phyloP scores from a whole-genome alignment of 2,329 filamentous ascomycete genomes.

The Blastomyces parvus region DNA sequence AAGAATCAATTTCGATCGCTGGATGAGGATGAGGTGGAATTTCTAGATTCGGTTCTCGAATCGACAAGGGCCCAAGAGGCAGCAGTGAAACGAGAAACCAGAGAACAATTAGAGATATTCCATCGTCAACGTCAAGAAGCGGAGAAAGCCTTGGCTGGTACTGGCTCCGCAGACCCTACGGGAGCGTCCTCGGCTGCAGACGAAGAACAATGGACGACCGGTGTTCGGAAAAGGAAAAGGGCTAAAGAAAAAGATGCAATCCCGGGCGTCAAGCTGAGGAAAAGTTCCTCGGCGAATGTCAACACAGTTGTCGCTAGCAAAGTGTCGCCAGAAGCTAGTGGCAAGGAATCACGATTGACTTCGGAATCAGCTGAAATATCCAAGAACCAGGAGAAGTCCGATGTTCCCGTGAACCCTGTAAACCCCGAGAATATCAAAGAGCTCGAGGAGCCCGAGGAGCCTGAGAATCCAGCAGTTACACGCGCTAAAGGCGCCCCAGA shows the following conservation, averaged over 20 bases:
- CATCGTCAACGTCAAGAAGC: conserved; percentile 50
- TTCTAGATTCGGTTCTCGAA: conserved; percentile 48
- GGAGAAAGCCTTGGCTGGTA: conserved; percentile 39
- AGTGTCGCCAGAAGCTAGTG: not conserved
- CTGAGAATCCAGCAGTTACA: not conserved
- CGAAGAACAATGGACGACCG: conserved; percentile 42
- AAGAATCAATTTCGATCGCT: conserved; percentile 45
- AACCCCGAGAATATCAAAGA: not conserved
- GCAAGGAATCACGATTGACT: not conserved
- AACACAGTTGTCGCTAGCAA: not conserved
- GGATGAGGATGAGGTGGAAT: conserved; percentile 44
- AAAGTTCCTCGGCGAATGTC: conserved; percentile 26
- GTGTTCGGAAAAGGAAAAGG: conserved; percentile 45
- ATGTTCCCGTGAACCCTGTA: not conserved
- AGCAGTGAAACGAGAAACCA: conserved; percentile 49
- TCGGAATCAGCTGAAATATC: not conserved
- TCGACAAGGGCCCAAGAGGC: conserved; percentile 48
- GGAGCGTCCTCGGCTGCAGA: conserved; percentile 23
- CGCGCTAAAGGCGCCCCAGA: conserved; percentile 6
- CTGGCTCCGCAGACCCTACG: conserved; percentile 14
- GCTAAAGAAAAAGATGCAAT: conserved; percentile 36
- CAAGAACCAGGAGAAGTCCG: not conserved
- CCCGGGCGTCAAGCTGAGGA: conserved; percentile 35
- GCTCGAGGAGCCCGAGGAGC: not conserved
- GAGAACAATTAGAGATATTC: conserved; percentile 50